Evolutionary conservation across 768 basidiomycete genomes (phyloP), one percentile per base, ranked within the genome.

Genomic region (Mycena haematopus): DNA sequence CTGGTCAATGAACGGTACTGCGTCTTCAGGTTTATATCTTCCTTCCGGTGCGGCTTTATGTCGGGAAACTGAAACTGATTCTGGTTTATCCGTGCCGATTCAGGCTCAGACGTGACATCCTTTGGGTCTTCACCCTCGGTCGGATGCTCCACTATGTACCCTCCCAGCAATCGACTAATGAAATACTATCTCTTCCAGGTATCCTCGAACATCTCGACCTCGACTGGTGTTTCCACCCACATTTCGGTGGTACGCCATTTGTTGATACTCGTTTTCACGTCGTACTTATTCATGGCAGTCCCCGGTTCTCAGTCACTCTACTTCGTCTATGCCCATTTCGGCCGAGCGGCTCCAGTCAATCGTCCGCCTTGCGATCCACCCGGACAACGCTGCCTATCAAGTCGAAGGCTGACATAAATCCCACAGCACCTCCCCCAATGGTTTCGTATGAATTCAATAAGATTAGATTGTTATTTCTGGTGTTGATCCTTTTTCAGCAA

Each of bases 61-160:
- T 66, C 65, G 65, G 65, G n/a, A n/a, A n/a, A 14, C 29, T 31
- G 4, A 52, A 49, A 60, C 56, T 63, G 33, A 63, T 44, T 35
- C 38, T 2, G 8, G 35, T 54, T 58, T 50, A 44, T 27, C 61
- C 62, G 54, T 51, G n/a, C 50, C 38, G 42, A 5, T 22, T 31
- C 61, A 63, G 56, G 38, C 40, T 45, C 51, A 49, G 63, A 45
- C 54, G 27, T 65, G 31, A 38, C 63, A 42, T 55, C 58, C 50
- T 45, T 24, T n/a, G 24, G 27, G 21, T 45, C 47, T 33, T 56
- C 55, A 2, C 13, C 46, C 25, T 47, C 45, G 58, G 63, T 65
- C 19, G 24, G 63, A 27, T 14, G 8, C 10, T 24, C 24, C 27
- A 10, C 27, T 51, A 27, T 55, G 46, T 31, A 50, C 27, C 10